Percentiles rank a stretch among this genome's conserved stretches.
These are phyloP conservation scores for Trichoderma sp. DNA, from an alignment of 2,329 filamentous ascomycete genomes.

Conservation along the genomic window DNA sequence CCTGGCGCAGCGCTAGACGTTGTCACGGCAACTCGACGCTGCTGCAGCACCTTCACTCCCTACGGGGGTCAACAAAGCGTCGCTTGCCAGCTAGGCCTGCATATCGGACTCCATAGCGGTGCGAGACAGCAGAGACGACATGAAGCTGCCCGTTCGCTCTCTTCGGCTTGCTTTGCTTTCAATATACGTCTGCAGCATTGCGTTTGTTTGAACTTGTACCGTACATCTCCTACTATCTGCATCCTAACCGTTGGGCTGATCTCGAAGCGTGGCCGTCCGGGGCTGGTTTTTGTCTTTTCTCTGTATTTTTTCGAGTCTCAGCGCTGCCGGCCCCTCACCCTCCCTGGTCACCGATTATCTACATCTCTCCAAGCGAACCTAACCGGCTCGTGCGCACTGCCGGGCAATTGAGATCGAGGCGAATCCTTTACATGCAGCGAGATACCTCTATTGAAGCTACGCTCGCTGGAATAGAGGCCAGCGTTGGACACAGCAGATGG, in stretches of 20 bases:
- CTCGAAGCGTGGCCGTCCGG: neutral
- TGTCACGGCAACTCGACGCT: conserved; percentile 21
- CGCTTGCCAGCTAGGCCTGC: conserved; percentile 28
- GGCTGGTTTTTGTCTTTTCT: neutral
- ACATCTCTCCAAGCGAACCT: neutral
- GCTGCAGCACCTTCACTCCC: neutral
- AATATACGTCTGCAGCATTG: conserved; percentile 26
- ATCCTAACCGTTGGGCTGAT: neutral
- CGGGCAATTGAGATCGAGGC: neutral
- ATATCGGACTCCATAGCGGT: neutral
- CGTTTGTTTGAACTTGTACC: conserved; percentile 30
- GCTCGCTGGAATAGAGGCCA: neutral
- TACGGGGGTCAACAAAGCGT: conserved; percentile 29
- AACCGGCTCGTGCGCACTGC: conserved; percentile 4
- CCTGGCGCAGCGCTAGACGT: neutral
- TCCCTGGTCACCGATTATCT: conserved; percentile 15
- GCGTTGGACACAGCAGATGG: conserved; percentile 1
- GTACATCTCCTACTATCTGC: conserved; percentile 1
- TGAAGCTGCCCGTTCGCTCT: conserved; percentile 23
- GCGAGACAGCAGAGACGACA: neutral
- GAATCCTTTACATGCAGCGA: neutral
- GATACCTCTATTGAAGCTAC: neutral
- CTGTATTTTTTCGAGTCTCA: conserved; percentile 14
- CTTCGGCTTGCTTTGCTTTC: conserved; percentile 16
- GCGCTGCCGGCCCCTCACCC: neutral